These are phyloP conservation scores for Cryptosporidium sp. DNA, from an alignment of 169 alveolate genomes.

Conservation along the genomic window DNA sequence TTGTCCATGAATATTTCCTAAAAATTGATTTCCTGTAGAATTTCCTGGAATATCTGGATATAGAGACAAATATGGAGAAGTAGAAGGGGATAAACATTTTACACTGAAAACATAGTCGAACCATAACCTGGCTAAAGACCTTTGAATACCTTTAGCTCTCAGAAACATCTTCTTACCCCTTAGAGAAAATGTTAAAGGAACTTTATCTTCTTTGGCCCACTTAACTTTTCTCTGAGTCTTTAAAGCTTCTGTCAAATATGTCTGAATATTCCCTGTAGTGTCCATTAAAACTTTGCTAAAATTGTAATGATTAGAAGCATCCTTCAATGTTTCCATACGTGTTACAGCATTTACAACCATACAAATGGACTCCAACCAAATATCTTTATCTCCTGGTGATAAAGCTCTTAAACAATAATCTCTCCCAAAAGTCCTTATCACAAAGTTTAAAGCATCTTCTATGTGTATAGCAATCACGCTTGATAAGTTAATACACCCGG, in stretches of 20 bases:
- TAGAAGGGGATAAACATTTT: background rate
- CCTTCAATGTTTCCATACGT: slow-evolving; percentile 39
- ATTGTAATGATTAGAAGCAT: slow-evolving; percentile 51
- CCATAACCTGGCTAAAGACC: slow-evolving; percentile 45
- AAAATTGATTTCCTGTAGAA: background rate
- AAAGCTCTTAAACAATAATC: slow-evolving; percentile 61
- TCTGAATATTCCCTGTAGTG: slow-evolving; percentile 27
- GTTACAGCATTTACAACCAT: slow-evolving; percentile 61
- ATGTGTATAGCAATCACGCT: slow-evolving; percentile 57
- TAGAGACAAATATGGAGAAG: background rate
- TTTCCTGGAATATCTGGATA: background rate
- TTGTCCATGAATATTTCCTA: background rate
- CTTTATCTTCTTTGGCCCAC: slow-evolving; percentile 67
- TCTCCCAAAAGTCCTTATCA: slow-evolving; percentile 60
- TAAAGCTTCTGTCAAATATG: slow-evolving; percentile 43
- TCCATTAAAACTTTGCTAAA: slow-evolving; percentile 24
- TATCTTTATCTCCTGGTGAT: slow-evolving; percentile 72
- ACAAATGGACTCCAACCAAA: slow-evolving; percentile 74
- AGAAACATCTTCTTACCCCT: slow-evolving; percentile 58
- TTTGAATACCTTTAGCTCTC: slow-evolving; percentile 32
- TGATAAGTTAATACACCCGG: slow-evolving; percentile 57
- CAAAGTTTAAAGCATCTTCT: slow-evolving; percentile 71
- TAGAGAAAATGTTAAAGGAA: slow-evolving; percentile 59
- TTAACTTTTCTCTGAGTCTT: slow-evolving; percentile 64
- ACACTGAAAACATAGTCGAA: slow-evolving; percentile 45